Evolutionary conservation across 2,329 filamentous ascomycete genomes (phyloP), one percentile per base, ranked within the genome.

Genomic region (Ophiosphaerella herpotricha): DNA sequence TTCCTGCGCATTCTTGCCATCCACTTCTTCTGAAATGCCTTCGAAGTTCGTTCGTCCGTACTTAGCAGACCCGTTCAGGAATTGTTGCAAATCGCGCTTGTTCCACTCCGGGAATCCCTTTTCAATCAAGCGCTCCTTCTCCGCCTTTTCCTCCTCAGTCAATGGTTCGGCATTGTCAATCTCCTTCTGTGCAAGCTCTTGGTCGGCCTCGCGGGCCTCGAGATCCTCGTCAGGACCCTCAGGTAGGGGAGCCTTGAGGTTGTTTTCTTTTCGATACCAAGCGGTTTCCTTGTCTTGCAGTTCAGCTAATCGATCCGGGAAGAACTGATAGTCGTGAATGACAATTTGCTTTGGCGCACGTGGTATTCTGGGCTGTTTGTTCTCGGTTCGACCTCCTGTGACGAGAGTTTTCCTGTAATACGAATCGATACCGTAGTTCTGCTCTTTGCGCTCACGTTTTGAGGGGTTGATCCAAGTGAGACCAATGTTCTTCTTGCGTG

Each of bases 281-380:
- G 94, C 93, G 0, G 94, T 99, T 76, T 99, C 94, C 64, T 93
- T 90, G 57, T 99, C 94, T 71, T 99, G 94, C 7, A 99, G 81
- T 62, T 97, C 91, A 24, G 87, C 85, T 8, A 99, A 84, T 38
- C 87, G 83, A 0, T 86, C 80, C 0, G 93, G 92, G 73, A 96
- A 99, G 77, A 99, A 99, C 67, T 99, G 94, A 73, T 96, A 97
- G 73, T 99, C 94, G 66, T 97, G 92, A 35, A 96, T 89, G 4
- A 86, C 80, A 44, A 96, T 85, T 71, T 99, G 94, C 75, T 95
- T 96, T 0, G 94, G 94, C 8, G 94, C 91, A 48, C 92, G 86
- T n/a, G 94, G 95, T 16, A 94, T 90, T 75, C 96, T 96, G 7
- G 93, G 92, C 74, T 97, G 97, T 23, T 89, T 83, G 55, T 97